phyloP scores from a whole-genome alignment of 2,329 filamentous ascomycete species.

The Colletotrichum tropicicola region DNA sequence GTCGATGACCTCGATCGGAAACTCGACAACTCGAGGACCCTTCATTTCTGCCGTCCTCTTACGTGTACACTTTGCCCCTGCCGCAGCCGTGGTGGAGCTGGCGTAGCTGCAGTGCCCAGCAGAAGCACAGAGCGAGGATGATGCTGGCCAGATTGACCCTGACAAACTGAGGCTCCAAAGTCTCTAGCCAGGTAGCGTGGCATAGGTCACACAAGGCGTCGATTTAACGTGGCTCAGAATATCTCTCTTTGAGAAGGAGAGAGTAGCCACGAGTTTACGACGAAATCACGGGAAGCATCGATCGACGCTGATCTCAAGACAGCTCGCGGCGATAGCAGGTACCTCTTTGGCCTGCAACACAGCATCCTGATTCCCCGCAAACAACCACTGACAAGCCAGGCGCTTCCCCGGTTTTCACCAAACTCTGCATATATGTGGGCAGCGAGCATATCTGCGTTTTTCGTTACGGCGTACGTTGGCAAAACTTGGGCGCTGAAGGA shows the following conservation, averaged over 20 bases:
- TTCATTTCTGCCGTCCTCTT: not conserved
- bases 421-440: conserved; percentile 9
- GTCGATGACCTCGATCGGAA: not conserved
- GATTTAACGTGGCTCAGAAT: not conserved
- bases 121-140: not conserved
- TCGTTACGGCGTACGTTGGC: not conserved
- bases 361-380: not conserved
- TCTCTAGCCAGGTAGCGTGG: not conserved
- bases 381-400: conserved; percentile 3
- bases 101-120: not conserved
- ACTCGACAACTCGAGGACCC: not conserved
- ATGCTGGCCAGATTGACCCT: conserved; percentile 2
- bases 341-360: not conserved
- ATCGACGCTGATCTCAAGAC: conserved; percentile 8
- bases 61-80: not conserved
- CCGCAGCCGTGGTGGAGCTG: conserved; percentile 4
- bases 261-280: not conserved
- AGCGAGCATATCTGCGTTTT: conserved; percentile 13
- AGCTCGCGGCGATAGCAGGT: not conserved
- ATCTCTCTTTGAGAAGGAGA: not conserved
- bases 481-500: conserved; percentile 5
- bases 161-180: not conserved
- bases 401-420: conserved; percentile 14
- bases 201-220: not conserved
- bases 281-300: not conserved